These are phyloP conservation scores for Metschnikowia amazonensis DNA, from an alignment of 805 yeast genomes.

Conservation along the genomic window DNA sequence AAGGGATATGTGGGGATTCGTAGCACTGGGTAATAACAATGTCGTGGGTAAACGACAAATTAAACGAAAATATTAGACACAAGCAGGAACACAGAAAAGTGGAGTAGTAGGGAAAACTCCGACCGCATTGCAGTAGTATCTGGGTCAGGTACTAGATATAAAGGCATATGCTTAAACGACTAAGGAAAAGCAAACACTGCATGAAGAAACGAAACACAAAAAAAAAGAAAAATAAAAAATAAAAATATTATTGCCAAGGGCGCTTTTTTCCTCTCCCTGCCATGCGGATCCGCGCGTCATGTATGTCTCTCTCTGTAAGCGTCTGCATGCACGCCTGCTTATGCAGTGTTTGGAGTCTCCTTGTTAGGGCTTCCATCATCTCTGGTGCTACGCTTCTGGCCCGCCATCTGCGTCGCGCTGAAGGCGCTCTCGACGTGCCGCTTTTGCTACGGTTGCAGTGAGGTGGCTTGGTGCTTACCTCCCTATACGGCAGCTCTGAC, in stretches of 20 bases:
- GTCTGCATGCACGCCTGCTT: background rate
- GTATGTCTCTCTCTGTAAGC: conserved; percentile 5
- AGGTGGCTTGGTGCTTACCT: too few species aligned
- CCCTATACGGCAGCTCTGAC: too few species aligned
- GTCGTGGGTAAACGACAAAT: background rate
- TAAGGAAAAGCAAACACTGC: conserved; percentile 4
- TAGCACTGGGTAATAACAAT: too few species aligned
- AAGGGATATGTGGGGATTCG: background rate
- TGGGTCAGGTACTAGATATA: conserved; percentile 5
- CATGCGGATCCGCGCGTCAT: conserved; percentile 2
- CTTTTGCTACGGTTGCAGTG: background rate
- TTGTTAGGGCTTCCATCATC: background rate
- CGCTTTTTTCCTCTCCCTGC: conserved; percentile 4
- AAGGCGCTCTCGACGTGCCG: background rate
- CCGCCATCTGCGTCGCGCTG: background rate
- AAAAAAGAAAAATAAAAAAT: background rate
- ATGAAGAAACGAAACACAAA: background rate
- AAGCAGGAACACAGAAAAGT: background rate
- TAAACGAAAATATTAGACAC: background rate
- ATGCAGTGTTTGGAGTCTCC: background rate
- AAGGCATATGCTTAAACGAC: conserved; percentile 6
- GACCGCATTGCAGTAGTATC: conserved; percentile 1
- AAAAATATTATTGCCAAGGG: conserved; percentile 1
- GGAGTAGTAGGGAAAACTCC: background rate
- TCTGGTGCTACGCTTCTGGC: background rate